Percentiles rank a stretch among this genome's conserved stretches.
These are phyloP conservation scores for Candida sp. DNA, from an alignment of 1,139 yeast genomes.

Conservation along the genomic window DNA sequence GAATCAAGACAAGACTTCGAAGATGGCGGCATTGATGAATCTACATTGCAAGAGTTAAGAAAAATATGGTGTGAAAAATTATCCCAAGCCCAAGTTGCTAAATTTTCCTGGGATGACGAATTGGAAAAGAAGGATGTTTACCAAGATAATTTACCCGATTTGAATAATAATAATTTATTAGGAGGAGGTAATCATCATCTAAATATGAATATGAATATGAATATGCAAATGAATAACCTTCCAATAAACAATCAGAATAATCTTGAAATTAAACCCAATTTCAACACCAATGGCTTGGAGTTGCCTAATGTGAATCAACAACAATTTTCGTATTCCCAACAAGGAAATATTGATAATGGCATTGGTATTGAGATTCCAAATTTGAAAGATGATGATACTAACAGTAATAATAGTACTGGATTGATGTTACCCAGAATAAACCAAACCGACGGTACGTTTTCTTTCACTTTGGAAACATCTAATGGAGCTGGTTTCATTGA, in stretches of 20 bases:
- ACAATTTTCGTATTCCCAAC: conserved; percentile 16
- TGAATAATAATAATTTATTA: not conserved
- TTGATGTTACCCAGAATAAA: conserved; percentile 42
- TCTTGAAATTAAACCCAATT: not conserved
- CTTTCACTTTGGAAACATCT: conserved; percentile 31
- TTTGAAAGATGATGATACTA: conserved; percentile 26
- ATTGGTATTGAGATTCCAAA: conserved; percentile 33
- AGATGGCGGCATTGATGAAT: conserved; percentile 92
- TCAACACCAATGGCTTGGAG: conserved; percentile 29
- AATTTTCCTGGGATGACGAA: conserved; percentile 74
- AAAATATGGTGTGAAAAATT: conserved; percentile 82
- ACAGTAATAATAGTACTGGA: conserved; percentile 34
- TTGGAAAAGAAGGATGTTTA: conserved; percentile 15
- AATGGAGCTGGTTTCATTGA: conserved; percentile 20
- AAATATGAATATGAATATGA: not conserved
- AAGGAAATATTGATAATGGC: conserved; percentile 12
- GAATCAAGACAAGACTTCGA: conserved; percentile 96
- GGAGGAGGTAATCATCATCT: not conserved
- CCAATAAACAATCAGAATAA: conserved; percentile 1
- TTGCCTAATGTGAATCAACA: conserved; percentile 26
- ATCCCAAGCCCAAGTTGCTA: conserved; percentile 67
- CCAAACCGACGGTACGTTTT: conserved; percentile 45
- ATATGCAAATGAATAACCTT: not conserved
- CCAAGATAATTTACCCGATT: conserved; percentile 5
- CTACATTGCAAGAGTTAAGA: conserved; percentile 81